Conservation (phyloP, 176 grass and related monocot genomes). For the Dendrocalamus sinicus region DNA sequence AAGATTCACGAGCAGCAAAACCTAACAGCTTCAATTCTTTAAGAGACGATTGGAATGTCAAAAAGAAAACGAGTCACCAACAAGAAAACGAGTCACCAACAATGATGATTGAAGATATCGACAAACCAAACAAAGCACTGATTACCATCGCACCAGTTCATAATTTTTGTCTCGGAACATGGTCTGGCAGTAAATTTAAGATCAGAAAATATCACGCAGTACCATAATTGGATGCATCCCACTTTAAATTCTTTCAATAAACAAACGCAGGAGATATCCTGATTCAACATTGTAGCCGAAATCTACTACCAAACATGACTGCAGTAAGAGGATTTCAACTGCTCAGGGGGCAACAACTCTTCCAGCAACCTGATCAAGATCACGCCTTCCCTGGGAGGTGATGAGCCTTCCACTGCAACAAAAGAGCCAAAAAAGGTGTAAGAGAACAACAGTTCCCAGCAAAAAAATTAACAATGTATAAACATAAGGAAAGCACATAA, state of each 20-base stretch:
- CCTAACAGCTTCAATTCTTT: background rate
- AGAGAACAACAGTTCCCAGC: background rate
- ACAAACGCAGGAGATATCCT: slow-evolving; percentile 14
- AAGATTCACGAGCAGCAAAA: background rate
- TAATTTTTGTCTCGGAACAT: background rate
- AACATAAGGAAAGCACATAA: background rate
- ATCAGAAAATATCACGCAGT: slow-evolving; percentile 27
- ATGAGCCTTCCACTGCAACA: slow-evolving; percentile 69
- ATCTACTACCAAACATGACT: slow-evolving; percentile 33
- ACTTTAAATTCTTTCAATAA: slow-evolving; percentile 18
- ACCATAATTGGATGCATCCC: slow-evolving; percentile 9
- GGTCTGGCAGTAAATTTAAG: slow-evolving; percentile 16
- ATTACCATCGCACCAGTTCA: background rate
- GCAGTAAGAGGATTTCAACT: background rate
- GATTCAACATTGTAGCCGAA: slow-evolving; percentile 36
- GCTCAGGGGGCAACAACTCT: slow-evolving; percentile 49
- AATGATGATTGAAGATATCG: background rate
- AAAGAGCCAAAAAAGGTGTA: background rate
- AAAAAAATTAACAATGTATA: background rate
- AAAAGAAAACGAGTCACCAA: background rate
- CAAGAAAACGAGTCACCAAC: background rate
- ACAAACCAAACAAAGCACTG: background rate
- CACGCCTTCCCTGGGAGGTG: slow-evolving; percentile 77
- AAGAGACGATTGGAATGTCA: background rate
- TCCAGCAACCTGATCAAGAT: slow-evolving; percentile 79